Conservation (phyloP, 441 rosid species). For the Theobroma grandiflorum region DNA sequence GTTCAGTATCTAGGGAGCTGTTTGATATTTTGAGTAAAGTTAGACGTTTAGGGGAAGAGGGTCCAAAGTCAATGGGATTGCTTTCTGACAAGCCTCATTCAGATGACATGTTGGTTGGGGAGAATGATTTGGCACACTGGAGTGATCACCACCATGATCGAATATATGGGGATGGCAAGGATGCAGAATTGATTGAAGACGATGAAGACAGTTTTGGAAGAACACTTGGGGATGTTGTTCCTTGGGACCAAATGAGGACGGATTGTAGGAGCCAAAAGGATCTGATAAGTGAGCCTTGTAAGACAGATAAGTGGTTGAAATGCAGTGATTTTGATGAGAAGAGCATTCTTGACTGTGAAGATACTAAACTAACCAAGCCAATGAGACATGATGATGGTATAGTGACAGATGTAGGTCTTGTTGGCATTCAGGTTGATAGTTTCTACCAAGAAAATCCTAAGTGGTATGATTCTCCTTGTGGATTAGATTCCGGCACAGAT, state of each 20-base stretch:
- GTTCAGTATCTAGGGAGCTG: conserved; percentile 80
- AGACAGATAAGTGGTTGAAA: conserved; percentile 88
- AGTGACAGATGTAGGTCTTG: conserved; percentile 89
- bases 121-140: conserved; percentile 87
- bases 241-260: conserved; percentile 81
- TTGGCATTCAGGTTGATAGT: conserved; percentile 92
- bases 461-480: conserved; percentile 98
- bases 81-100: conserved; percentile 63
- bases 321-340: conserved; percentile 90
- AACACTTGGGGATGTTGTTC: conserved; percentile 89
- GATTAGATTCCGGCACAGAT: conserved; percentile 80
- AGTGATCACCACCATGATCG: conserved; percentile 67
- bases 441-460: conserved; percentile 93
- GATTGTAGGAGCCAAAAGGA: conserved; percentile 75
- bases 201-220: conserved; percentile 92
- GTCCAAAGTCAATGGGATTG: conserved; percentile 59
- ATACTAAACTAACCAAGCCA: conserved; percentile 87
- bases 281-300: conserved; percentile 76
- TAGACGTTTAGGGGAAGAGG: conserved; percentile 74
- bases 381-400: conserved; percentile 79
- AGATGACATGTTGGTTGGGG: conserved; percentile 76
- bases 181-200: conserved; percentile 79
- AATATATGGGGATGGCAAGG: conserved; percentile 78
- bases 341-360: conserved; percentile 90
- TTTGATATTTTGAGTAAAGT: conserved; percentile 74